A percentile compares a stretch with the other conserved stretches of the same genome.
Conservation (phyloP, 139 green algal species). For the Yamagishiella unicocca region DNA sequence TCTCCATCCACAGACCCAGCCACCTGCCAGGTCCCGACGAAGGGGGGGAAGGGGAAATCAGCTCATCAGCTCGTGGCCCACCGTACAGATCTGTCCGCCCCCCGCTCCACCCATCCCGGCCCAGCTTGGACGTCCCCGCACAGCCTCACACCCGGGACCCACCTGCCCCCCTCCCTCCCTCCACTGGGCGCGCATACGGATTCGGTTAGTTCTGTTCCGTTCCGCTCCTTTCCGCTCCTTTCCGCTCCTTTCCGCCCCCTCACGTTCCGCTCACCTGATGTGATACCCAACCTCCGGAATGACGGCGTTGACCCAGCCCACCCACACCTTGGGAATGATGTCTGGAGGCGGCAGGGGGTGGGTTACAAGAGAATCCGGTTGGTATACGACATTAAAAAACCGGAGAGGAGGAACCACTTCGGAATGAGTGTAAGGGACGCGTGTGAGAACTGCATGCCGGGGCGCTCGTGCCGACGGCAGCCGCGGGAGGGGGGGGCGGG, state of each 20-base stretch:
- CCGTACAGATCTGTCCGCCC: not conserved
- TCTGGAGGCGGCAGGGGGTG: conserved; percentile 3
- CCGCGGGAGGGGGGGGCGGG: not conserved
- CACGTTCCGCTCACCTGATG: conserved; percentile 45
- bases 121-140: too few relatives aligned
- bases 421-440: too few relatives aligned
- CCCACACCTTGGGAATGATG: conserved; percentile 62
- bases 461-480: not conserved
- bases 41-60: not conserved
- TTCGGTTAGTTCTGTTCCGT: too few relatives aligned
- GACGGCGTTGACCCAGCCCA: conserved; percentile 56
- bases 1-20: conserved; percentile 63
- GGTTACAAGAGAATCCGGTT: too few relatives aligned
- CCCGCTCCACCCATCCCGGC: not conserved
- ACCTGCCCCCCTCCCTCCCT: too few relatives aligned
- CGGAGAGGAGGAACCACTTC: too few relatives aligned
- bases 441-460: too few relatives aligned
- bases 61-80: not conserved
- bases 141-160: too few relatives aligned
- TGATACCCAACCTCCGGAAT: conserved; percentile 60
- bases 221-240: not conserved
- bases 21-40: conserved; percentile 34
- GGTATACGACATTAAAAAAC: too few relatives aligned
- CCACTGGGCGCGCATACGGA: too few relatives aligned
- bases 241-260: not conserved